Base-by-base conservation (phyloP, 2,329 filamentous ascomycete genomes). In the Fusarium sterilihyphosum region DNA sequence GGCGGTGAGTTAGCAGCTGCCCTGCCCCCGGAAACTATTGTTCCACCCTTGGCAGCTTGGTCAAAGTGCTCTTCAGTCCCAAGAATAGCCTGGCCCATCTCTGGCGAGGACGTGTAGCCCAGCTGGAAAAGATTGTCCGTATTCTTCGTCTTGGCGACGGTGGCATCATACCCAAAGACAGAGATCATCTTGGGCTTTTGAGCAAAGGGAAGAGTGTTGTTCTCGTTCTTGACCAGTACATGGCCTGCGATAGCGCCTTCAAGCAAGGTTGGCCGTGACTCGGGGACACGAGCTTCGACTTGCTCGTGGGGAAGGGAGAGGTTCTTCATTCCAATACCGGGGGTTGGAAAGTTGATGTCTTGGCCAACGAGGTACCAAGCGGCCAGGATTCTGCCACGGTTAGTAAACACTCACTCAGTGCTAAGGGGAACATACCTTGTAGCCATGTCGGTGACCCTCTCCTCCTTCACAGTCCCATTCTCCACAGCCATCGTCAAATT, bases 391-490 rank as follows among this genome's bases (percentile, higher is more conserved):
- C 73, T 75, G 10, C 0, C n/a, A 1, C 0, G 0, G 0, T 74
- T 3, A 73, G 60, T 73, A 29, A 44, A 77, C 7, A 6, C 8
- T 5, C 11, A 6, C 4, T 3, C 1, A 0, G 2, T 5, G 9
- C 2, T 3, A 57, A 3, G 86, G 50, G 90, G 86, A 11, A 56
- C 62, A 35, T 49, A 70, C 72, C 94, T 91, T 16, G 91, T 92
- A 1, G 89, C 92, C 90, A 96, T 96, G 81, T 97, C 94, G 62
- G 93, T 91, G 3, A 97, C 79, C 33, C 94, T 88, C 79, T 88
- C 91, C 74, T 92, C 89, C 2, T 89, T 89, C 14, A 97, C 85
- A 1, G 92, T 93, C 8, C 94, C 93, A 77, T 96, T 96, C 37
- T 89, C 84, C n/a, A 97, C 90, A 1, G 93, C 93, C 65, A 93